These are phyloP conservation scores for Pyrus bretschneideri DNA, from an alignment of 306 rosid species.

Conservation along the genomic window DNA sequence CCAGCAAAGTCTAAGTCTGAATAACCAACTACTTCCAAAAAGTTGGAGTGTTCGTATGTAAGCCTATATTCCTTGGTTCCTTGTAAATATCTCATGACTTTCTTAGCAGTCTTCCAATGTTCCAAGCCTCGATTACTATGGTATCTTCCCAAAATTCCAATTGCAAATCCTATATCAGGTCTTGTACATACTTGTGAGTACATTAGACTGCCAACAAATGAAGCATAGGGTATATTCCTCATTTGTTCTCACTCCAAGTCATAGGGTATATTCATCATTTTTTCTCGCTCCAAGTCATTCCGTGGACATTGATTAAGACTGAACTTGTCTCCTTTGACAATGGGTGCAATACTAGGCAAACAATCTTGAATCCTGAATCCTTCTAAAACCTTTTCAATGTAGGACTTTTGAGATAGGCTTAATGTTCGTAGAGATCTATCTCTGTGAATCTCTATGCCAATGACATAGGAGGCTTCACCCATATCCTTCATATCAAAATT, in stretches of 20 bases:
- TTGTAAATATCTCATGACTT: neutral
- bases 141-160: neutral
- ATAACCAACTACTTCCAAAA: neutral
- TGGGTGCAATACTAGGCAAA: neutral
- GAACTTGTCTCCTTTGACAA: neutral
- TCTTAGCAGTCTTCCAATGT: neutral
- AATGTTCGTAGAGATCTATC: neutral
- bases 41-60: neutral
- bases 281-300: neutral
- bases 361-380: neutral
- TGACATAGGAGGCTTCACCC: neutral
- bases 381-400: neutral
- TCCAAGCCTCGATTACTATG: neutral
- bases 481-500: neutral
- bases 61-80: neutral
- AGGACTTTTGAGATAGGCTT: neutral
- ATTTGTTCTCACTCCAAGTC: neutral
- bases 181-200: neutral
- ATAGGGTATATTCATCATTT: neutral
- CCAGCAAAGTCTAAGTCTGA: neutral
- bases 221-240: neutral
- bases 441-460: neutral
- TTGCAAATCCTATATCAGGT: neutral
- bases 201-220: neutral
- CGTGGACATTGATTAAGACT: neutral